Percentiles rank a stretch among this genome's conserved stretches.
Conservation (phyloP, 2,329 filamentous ascomycete genomes). For the Claviceps purpurea region DNA sequence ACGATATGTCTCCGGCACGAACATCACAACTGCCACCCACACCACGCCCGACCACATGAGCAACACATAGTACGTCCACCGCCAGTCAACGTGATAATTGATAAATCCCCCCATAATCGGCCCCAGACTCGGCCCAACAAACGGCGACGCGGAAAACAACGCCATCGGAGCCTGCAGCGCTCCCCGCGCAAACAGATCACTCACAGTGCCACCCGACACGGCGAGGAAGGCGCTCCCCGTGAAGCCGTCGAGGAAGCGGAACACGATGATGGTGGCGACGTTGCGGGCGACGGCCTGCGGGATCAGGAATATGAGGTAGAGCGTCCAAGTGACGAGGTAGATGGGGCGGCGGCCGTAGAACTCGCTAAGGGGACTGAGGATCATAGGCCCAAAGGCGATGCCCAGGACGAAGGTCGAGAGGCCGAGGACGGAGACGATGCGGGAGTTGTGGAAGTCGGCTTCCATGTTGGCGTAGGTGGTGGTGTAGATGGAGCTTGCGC, state of each 20-base stretch:
- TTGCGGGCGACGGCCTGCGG: constrained; percentile 72
- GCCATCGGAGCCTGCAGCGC: constrained; percentile 73
- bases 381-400: constrained; percentile 47
- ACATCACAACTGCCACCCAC: constrained; percentile 48
- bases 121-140: constrained; percentile 47
- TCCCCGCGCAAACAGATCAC: constrained; percentile 58
- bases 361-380: constrained; percentile 52
- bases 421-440: constrained; percentile 64
- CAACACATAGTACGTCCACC: constrained; percentile 75
- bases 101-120: constrained; percentile 66
- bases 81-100: constrained; percentile 60
- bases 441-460: constrained; percentile 57
- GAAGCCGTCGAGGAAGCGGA: constrained; percentile 65
- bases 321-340: constrained; percentile 59
- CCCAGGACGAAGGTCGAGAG: constrained; percentile 75
- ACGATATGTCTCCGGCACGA: constrained; percentile 83
- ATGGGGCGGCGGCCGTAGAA: constrained; percentile 77
- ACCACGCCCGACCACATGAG: constrained; percentile 66
- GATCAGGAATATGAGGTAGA: constrained; percentile 69
- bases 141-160: constrained; percentile 56
- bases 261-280: constrained; percentile 65
- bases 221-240: constrained; percentile 54
- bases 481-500: constrained; percentile 79
- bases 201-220: constrained; percentile 75
- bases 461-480: constrained; percentile 68